Conservation (phyloP, 768 basidiomycete species). For the Phaffia tasmanica region DNA sequence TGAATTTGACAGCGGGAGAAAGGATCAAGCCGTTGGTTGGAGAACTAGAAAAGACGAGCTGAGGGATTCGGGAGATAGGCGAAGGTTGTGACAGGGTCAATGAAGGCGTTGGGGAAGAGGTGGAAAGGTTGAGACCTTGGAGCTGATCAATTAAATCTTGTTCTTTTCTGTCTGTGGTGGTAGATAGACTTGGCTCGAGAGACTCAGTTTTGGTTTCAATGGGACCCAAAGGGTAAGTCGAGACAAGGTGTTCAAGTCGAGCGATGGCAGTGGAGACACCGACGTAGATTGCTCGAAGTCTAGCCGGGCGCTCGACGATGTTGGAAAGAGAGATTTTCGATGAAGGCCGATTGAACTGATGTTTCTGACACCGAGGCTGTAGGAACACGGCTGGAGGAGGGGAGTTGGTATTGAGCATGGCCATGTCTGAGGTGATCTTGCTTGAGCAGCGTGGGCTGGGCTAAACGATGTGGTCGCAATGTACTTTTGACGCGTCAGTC, state of each 20-base stretch:
- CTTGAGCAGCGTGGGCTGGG: too few species aligned
- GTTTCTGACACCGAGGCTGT: constrained; percentile 38
- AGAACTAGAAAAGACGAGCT: constrained; percentile 1
- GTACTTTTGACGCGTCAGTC: too few species aligned
- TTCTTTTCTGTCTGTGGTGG: neutral
- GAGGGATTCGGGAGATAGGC: neutral
- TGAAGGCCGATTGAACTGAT: constrained; percentile 61
- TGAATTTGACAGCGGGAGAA: constrained; percentile 25
- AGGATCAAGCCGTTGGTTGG: constrained; percentile 14
- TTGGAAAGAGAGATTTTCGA: constrained; percentile 42
- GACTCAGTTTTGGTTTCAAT: neutral
- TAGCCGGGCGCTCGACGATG: constrained; percentile 83
- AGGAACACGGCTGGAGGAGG: constrained; percentile 32
- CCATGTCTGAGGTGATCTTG: too few species aligned
- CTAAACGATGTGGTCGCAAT: too few species aligned
- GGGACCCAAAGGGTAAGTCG: constrained; percentile 41
- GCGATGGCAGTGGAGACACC: constrained; percentile 73
- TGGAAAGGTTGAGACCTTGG: constrained; percentile 13
- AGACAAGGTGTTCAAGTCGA: constrained; percentile 48
- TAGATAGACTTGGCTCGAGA: neutral
- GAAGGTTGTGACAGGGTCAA: neutral
- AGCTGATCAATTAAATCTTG: constrained; percentile 17
- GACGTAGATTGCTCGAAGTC: constrained; percentile 68
- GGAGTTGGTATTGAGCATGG: too few species aligned
- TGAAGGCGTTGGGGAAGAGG: neutral